Conservation (phyloP, 768 basidiomycete genomes). For the Asterophora parasitica region DNA sequence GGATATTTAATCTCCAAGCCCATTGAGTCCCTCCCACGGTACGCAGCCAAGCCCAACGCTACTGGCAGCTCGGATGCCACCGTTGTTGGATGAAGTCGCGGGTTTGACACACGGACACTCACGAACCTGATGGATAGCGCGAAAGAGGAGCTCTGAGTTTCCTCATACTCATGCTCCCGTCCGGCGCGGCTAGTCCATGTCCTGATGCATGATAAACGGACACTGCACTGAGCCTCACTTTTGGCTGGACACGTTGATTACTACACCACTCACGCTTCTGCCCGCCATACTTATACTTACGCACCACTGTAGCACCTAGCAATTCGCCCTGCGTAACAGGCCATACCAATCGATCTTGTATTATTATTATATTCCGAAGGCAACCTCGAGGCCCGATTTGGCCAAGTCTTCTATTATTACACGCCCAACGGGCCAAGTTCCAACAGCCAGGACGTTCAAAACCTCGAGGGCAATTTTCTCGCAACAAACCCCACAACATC, state of each 20-base stretch:
- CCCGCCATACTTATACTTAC: neutral
- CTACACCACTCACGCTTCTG: neutral
- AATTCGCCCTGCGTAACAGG: neutral
- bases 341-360: slow-evolving; percentile 1
- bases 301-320: slow-evolving; percentile 9
- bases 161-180: neutral
- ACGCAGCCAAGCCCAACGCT: slow-evolving; percentile 34
- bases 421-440: too few relatives aligned
- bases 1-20: slow-evolving; percentile 60
- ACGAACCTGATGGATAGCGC: neutral
- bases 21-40: slow-evolving; percentile 57
- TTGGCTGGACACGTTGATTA: neutral
- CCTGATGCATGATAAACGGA: neutral
- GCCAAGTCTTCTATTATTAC: too few relatives aligned
- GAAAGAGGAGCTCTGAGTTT: neutral
- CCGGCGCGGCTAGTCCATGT: neutral
- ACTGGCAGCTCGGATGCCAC: slow-evolving; percentile 9
- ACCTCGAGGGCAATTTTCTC: too few relatives aligned
- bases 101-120: neutral
- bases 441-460: too few relatives aligned
- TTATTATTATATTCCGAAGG: too few relatives aligned
- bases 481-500: too few relatives aligned
- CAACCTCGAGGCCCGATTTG: too few relatives aligned
- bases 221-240: neutral
- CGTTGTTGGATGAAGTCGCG: neutral